Evolutionary conservation across 805 yeast species (phyloP).

Genomic region (Candida nitratophila): DNA sequence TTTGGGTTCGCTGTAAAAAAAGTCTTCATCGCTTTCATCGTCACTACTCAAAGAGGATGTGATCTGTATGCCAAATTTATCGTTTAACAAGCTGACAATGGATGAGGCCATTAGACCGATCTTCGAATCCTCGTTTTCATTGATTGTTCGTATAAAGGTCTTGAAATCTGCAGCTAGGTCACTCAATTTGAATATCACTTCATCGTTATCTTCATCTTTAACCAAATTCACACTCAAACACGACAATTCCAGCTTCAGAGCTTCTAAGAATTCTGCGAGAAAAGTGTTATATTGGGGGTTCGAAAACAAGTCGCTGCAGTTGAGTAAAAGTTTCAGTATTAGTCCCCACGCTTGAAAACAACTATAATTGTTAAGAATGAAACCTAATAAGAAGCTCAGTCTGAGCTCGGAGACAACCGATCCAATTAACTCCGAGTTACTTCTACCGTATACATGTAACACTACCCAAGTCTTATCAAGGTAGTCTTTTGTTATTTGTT

Average conservation of each 20-base stretch:
- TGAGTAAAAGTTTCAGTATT: slow-evolving; percentile 11
- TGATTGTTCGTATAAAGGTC: slow-evolving; percentile 8
- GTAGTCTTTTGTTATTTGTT: slow-evolving; percentile 41
- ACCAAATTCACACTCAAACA: slow-evolving; percentile 11
- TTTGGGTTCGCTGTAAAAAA: not conserved
- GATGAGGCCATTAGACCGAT: slow-evolving; percentile 9
- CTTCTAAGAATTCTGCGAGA: slow-evolving; percentile 23
- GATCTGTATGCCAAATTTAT: slow-evolving; percentile 6
- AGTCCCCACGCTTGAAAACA: slow-evolving; percentile 54
- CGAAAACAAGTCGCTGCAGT: slow-evolving; percentile 21
- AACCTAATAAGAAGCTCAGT: slow-evolving; percentile 38
- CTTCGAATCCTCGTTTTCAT: slow-evolving; percentile 4
- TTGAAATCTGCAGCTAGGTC: slow-evolving; percentile 6
- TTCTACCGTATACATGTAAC: slow-evolving; percentile 22
- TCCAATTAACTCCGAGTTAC: slow-evolving; percentile 22
- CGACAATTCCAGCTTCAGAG: slow-evolving; percentile 30
- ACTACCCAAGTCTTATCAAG: slow-evolving; percentile 61
- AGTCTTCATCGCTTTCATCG: slow-evolving; percentile 7
- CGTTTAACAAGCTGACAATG: slow-evolving; percentile 7
- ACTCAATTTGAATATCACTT: slow-evolving; percentile 5
- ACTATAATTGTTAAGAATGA: slow-evolving; percentile 55
- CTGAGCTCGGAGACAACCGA: slow-evolving; percentile 47
- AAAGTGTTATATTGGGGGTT: slow-evolving; percentile 19
- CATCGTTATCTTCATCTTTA: slow-evolving; percentile 22
- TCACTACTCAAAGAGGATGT: slow-evolving; percentile 5